phyloP scores from a whole-genome alignment of 2,329 filamentous ascomycete genomes.

The Alternaria triticimaculans region DNA sequence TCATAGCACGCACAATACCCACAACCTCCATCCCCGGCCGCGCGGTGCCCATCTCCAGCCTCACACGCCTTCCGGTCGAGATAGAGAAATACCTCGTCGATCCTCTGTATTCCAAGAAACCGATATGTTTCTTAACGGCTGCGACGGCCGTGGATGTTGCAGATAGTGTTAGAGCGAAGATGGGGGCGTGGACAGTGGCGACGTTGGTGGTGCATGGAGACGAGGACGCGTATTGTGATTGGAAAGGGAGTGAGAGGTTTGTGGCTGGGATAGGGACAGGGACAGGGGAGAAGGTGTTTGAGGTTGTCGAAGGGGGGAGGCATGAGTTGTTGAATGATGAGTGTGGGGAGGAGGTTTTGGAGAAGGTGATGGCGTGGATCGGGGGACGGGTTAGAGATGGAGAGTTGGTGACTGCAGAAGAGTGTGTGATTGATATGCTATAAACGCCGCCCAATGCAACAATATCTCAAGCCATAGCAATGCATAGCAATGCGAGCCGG shows the following conservation, averaged over 20 bases:
- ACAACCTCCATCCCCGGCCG: background rate
- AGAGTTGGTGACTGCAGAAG: background rate
- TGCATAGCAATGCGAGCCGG: background rate
- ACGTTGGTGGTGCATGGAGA: constrained; percentile 11
- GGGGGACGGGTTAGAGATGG: background rate
- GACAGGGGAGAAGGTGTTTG: background rate
- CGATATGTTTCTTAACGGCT: constrained; percentile 6
- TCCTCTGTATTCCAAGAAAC: background rate
- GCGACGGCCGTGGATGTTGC: constrained; percentile 8
- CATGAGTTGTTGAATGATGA: constrained; percentile 14
- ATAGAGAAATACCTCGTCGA: background rate
- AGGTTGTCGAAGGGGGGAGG: constrained; percentile 6
- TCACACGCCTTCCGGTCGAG: background rate
- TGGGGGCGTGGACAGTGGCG: constrained; percentile 2
- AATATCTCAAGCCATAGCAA: no score
- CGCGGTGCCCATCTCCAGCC: background rate
- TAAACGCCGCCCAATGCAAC: background rate
- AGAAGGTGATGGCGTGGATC: constrained; percentile 1
- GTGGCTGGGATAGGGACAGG: background rate
- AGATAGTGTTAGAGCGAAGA: background rate
- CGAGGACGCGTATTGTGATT: constrained; percentile 12
- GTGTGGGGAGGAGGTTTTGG: constrained; percentile 7
- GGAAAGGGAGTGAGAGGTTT: constrained; percentile 9
- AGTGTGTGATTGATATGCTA: background rate
- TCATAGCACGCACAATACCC: background rate